phyloP scores from a whole-genome alignment of 1,284 basidiomycete species.

The Cryptococcus jaspeensis region DNA sequence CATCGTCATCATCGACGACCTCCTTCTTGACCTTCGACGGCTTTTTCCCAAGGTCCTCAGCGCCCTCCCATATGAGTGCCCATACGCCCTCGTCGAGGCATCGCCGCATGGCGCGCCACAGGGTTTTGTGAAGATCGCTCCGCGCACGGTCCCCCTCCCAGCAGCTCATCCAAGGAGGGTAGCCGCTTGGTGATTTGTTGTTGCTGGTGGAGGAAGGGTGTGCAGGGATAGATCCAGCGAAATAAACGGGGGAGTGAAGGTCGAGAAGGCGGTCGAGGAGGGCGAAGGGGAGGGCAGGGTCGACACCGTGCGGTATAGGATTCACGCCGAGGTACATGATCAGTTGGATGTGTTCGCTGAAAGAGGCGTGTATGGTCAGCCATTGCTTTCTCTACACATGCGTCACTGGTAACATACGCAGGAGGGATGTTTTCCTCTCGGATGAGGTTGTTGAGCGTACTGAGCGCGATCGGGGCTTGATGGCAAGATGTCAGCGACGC shows the following conservation, averaged over 20 bases:
- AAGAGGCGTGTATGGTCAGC: not conserved
- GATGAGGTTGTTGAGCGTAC: constrained; percentile 11
- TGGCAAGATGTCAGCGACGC: not conserved
- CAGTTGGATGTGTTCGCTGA: constrained; percentile 34
- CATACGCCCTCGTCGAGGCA: constrained; percentile 27
- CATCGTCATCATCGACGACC: constrained; percentile 11
- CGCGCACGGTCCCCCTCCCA: constrained; percentile 13
- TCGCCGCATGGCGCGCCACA: constrained; percentile 10
- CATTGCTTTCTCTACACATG: not conserved
- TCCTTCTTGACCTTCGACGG: not conserved
- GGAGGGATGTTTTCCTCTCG: constrained; percentile 6
- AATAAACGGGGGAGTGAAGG: constrained; percentile 8
- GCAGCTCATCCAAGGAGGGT: constrained; percentile 3
- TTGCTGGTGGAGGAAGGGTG: constrained; percentile 7
- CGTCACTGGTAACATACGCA: not conserved
- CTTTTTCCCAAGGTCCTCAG: not conserved
- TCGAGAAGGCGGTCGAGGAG: constrained; percentile 23
- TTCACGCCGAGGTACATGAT: constrained; percentile 27
- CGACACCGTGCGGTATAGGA: not conserved
- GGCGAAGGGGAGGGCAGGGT: constrained; percentile 14
- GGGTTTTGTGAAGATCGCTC: constrained; percentile 10
- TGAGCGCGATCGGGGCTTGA: constrained; percentile 14
- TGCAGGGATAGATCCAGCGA: constrained; percentile 13
- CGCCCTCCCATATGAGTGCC: constrained; percentile 24
- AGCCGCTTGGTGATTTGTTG: not conserved